Evolutionary conservation across 805 yeast species (phyloP).

Genomic region (Yamadazyma nakazawae): DNA sequence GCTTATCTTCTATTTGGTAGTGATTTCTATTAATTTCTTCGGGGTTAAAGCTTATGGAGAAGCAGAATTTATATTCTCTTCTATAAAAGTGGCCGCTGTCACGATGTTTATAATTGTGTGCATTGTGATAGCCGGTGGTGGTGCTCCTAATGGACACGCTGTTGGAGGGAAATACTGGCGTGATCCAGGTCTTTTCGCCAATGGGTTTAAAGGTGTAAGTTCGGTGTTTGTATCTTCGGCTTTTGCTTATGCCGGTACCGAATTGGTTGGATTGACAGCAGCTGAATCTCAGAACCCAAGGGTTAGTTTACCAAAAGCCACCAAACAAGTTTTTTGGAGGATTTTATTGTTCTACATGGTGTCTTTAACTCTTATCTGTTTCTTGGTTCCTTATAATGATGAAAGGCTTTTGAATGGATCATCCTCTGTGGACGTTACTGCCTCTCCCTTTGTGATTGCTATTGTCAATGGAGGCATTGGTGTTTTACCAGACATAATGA

Average conservation of each 20-base stretch:
- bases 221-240: conserved; percentile 48
- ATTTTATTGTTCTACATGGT: conserved; percentile 66
- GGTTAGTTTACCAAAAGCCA: conserved; percentile 64
- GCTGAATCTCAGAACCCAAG: conserved; percentile 73
- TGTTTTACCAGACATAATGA: conserved; percentile 67
- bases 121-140: conserved; percentile 38
- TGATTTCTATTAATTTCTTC: conserved; percentile 44
- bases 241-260: conserved; percentile 57
- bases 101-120: conserved; percentile 55
- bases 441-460: conserved; percentile 76
- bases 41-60: conserved; percentile 61
- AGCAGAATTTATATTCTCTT: conserved; percentile 62
- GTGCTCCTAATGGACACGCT: conserved; percentile 48
- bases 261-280: conserved; percentile 42
- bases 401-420: conserved; percentile 42
- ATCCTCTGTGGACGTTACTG: conserved; percentile 54
- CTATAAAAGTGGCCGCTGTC: conserved; percentile 60
- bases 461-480: conserved; percentile 61
- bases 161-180: conserved; percentile 51
- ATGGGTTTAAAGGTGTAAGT: conserved; percentile 43
- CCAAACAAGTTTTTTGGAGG: conserved; percentile 83
- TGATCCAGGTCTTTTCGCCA: conserved; percentile 52
- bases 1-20: conserved; percentile 47
- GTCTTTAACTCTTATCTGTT: conserved; percentile 52
- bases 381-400: conserved; percentile 68